These are phyloP conservation scores for Antarctomyces pellizariae DNA, from an alignment of 495 filamentous ascomycete genomes.

Conservation along the genomic window DNA sequence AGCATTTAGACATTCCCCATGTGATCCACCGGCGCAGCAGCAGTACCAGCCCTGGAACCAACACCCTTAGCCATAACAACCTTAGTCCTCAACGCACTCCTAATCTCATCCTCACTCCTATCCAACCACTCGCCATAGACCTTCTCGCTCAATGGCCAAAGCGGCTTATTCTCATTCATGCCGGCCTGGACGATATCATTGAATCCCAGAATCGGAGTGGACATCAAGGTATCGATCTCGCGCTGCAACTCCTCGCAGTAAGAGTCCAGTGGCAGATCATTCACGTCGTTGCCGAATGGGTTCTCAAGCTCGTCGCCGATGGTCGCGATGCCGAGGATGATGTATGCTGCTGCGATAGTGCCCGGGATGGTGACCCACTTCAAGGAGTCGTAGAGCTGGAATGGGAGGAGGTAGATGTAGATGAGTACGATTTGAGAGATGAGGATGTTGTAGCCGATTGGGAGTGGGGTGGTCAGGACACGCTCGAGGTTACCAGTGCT, in stretches of 20 bases:
- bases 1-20: no score
- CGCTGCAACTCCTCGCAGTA: constrained; percentile 48
- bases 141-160: constrained; percentile 40
- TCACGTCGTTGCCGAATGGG: constrained; percentile 71
- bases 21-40: no score
- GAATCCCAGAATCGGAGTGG: constrained; percentile 27
- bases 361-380: constrained; percentile 68
- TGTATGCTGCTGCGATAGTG: constrained; percentile 57
- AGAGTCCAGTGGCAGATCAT: constrained; percentile 58
- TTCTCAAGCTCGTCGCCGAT: constrained; percentile 79
- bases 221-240: constrained; percentile 54
- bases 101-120: constrained; percentile 34
- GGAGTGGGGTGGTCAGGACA: constrained; percentile 65
- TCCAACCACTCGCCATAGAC: constrained; percentile 36
- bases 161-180: constrained; percentile 27
- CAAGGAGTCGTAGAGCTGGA: constrained; percentile 45
- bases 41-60: no score
- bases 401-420: constrained; percentile 63
- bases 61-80: no score
- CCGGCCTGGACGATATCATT: constrained; percentile 30
- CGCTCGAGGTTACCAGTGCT: constrained; percentile 52
- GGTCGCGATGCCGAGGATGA: constrained; percentile 71
- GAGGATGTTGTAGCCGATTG: constrained; percentile 64
- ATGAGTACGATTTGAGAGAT: constrained; percentile 77
- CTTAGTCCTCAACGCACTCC: constrained; percentile 26